Conservation (phyloP, 2,329 filamentous ascomycete species). For the Rhynchosporium secalis region DNA sequence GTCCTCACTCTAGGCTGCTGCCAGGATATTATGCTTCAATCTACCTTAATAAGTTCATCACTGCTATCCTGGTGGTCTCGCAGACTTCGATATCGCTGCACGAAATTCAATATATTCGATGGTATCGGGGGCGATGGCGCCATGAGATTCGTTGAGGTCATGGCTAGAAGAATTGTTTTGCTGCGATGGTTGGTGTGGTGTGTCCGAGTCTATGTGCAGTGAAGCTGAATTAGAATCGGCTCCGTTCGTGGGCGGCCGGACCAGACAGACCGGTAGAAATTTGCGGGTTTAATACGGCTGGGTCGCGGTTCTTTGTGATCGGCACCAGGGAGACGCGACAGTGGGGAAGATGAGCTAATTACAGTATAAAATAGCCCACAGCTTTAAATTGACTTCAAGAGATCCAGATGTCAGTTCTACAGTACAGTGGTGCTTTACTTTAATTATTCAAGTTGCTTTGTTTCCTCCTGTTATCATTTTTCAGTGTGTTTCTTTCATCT, state of each 20-base stretch:
- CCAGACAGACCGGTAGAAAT: neutral
- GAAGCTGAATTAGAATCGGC: neutral
- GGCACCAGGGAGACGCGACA: conserved; percentile 11
- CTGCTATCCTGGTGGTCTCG: conserved; percentile 45
- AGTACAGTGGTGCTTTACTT: too few relatives aligned
- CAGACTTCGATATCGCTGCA: conserved; percentile 49
- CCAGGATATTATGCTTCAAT: conserved; percentile 21
- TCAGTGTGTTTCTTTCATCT: neutral
- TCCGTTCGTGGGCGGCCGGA: neutral
- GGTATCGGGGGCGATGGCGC: conserved; percentile 23
- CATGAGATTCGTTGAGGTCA: conserved; percentile 13
- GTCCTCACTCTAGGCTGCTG: neutral
- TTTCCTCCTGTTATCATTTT: neutral
- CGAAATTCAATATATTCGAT: conserved; percentile 45
- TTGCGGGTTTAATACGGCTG: neutral
- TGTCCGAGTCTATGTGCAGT: neutral
- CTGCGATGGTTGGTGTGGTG: neutral
- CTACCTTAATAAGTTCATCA: conserved; percentile 51
- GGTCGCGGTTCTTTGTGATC: conserved; percentile 10
- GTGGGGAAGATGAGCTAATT: neutral
- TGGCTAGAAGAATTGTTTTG: neutral
- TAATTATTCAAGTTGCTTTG: neutral
- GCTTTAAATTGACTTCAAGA: neutral
- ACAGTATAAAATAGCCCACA: neutral
- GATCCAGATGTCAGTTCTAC: too few relatives aligned